Evolutionary conservation across 2,329 filamentous ascomycete genomes (phyloP), one percentile per base, ranked within the genome.

Genomic region (Neopestalotiopsis rosae): DNA sequence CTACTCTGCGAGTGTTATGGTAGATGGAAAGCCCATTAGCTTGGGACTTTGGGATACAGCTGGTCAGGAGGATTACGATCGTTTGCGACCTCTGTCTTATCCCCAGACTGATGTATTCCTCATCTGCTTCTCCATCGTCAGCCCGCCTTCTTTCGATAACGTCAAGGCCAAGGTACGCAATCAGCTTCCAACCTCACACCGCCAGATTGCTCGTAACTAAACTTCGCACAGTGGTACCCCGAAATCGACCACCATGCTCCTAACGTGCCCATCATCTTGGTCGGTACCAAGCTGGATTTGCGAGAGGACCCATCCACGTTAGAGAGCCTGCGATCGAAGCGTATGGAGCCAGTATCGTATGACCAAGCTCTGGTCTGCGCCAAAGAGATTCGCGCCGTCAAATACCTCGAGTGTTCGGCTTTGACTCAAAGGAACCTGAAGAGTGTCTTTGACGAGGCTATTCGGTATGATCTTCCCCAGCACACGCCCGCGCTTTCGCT

Each of bases 1-100:
- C 86, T 98, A 98, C 87, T 97, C 95, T 49, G 96, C 96, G 73
- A 97, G 94, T 86, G 96, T 99, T 68, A 98, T 98, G 94, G 96
- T 98, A 68, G 96, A 98, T 86, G 94, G 95, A 77, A 97, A 97
- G 86, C 95, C 95, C 70, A 97, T 98, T 84, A 98, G 94, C 83
- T 84, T 99, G 76, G 96, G 95, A 74, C 86, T 99, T 40, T 98
- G 96, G 95, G 95, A 99, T 92, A 99, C 95, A 74, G 95, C 95
- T 74, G 95, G 95, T 79, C 96, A 98, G 86, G 95, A 98, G 85
- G 95, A 98, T 88, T 98, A 98, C 85, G 95, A 98, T 81, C 89
- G 95, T 82, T 87, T 98, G 79, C 91, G 95, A 77, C 95, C 95
- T 71, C 90, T 99, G 70, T 98, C 95, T 57, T 99, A 98, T 83